phyloP scores from a whole-genome alignment of 2,329 filamentous ascomycete species.

The Drechslerella stenobrocha region DNA sequence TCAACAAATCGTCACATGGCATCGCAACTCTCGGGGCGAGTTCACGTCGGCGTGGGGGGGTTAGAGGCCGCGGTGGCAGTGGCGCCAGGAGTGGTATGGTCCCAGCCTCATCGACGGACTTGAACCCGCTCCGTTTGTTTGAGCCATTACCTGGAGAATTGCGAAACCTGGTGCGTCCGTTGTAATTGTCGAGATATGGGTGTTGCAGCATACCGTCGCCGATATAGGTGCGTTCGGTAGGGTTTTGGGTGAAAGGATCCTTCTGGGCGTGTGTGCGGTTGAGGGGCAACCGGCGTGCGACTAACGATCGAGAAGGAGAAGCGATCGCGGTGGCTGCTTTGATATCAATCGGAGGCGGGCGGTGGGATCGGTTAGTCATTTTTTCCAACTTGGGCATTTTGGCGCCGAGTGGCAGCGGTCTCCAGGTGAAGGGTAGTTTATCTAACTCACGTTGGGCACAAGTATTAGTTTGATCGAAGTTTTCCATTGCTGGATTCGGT shows the following conservation, averaged over 20 bases:
- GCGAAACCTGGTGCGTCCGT: background rate
- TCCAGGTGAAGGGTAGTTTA: background rate
- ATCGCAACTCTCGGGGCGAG: slow-evolving; percentile 17
- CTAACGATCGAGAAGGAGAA: background rate
- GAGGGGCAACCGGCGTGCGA: background rate
- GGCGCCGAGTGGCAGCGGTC: background rate
- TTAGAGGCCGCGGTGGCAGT: background rate
- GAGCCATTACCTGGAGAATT: background rate
- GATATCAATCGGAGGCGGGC: slow-evolving; percentile 14
- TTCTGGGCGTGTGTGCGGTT: background rate
- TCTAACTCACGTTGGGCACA: slow-evolving; percentile 11
- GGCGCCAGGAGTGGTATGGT: background rate
- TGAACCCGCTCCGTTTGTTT: background rate
- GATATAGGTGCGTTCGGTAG: background rate
- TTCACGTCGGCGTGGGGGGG: background rate
- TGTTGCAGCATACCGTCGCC: background rate
- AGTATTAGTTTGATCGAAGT: slow-evolving; percentile 10
- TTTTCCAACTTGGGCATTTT: background rate
- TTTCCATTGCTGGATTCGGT: slow-evolving; percentile 8
- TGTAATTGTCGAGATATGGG: background rate
- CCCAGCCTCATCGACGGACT: background rate
- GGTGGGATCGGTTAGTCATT: slow-evolving; percentile 6
- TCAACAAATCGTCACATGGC: slow-evolving; percentile 25
- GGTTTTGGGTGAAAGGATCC: background rate
- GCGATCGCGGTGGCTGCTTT: slow-evolving; percentile 2